Evolutionary conservation across 1,284 basidiomycete genomes (phyloP).

Genomic region (Rhodotorula sp.): DNA sequence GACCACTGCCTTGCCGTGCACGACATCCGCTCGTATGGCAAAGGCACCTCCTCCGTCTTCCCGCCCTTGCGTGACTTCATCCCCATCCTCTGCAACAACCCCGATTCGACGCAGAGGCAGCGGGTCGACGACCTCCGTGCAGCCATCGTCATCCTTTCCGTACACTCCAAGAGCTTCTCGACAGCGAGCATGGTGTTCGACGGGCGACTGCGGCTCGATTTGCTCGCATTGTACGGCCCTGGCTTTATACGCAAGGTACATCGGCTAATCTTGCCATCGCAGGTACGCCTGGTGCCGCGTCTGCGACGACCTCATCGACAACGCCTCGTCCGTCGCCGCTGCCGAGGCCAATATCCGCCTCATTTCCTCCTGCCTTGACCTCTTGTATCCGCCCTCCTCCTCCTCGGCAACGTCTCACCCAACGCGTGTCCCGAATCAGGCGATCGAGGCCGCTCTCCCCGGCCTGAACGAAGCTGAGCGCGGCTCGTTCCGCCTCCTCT

Average conservation of each 20-base stretch:
- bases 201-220: conserved; percentile 35
- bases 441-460: conserved; percentile 12
- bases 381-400: conserved; percentile 27
- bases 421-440: neutral
- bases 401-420: neutral
- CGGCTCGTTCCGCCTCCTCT: conserved; percentile 30
- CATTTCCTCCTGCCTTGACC: conserved; percentile 36
- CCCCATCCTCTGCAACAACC: conserved; percentile 24
- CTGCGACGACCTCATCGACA: conserved; percentile 49
- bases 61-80: conserved; percentile 16
- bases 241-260: neutral
- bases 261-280: neutral
- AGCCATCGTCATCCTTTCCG: conserved; percentile 36
- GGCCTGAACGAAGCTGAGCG: conserved; percentile 21
- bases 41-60: conserved; percentile 12
- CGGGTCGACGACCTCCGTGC: conserved; percentile 32
- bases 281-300: conserved; percentile 47
- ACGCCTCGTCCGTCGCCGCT: conserved; percentile 35
- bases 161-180: conserved; percentile 44
- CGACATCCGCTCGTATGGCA: conserved; percentile 23
- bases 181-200: conserved; percentile 45
- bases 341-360: conserved; percentile 35
- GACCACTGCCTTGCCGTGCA: conserved; percentile 36
- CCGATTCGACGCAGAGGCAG: conserved; percentile 16
- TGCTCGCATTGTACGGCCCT: conserved; percentile 38